Conservation (phyloP, 2,329 filamentous ascomycete genomes). For the Beauveria brongniartii region DNA sequence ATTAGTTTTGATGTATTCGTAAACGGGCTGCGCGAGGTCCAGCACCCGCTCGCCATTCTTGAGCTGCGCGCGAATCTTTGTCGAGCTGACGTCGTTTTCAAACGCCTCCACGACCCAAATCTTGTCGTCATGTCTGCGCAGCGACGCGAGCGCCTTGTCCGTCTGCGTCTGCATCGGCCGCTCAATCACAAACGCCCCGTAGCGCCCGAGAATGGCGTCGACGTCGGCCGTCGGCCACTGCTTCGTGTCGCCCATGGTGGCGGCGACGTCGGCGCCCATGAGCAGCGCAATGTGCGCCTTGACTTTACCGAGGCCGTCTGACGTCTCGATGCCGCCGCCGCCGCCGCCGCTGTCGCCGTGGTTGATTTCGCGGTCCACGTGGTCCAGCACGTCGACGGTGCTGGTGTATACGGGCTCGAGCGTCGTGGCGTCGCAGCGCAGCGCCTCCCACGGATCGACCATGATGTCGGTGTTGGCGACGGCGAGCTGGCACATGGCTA, state of each 20-base stretch:
- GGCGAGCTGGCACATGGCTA: constrained; percentile 73
- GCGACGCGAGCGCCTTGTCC: constrained; percentile 67
- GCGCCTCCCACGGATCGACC: constrained; percentile 76
- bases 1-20: constrained; percentile 60
- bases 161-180: constrained; percentile 69
- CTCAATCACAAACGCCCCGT: constrained; percentile 72
- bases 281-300: constrained; percentile 65
- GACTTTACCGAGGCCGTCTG: constrained; percentile 53
- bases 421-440: constrained; percentile 13
- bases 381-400: constrained; percentile 76
- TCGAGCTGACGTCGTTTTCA: constrained; percentile 74
- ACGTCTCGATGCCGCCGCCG: constrained; percentile 52
- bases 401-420: constrained; percentile 72
- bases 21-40: constrained; percentile 62
- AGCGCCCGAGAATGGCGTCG: constrained; percentile 73
- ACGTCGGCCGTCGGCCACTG: constrained; percentile 78
- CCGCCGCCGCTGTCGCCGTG: constrained; percentile 39
- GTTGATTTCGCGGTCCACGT: constrained; percentile 82
- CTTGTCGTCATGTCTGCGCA: constrained; percentile 72
- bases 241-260: constrained; percentile 59
- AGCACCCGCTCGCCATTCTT: constrained; percentile 69
- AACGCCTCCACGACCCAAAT: constrained; percentile 78
- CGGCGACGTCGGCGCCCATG: constrained; percentile 64
- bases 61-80: constrained; percentile 69
- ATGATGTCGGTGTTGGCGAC: constrained; percentile 67